Conservation (phyloP, 495 filamentous ascomycete genomes). For the Hyaloscypha finlandica region DNA sequence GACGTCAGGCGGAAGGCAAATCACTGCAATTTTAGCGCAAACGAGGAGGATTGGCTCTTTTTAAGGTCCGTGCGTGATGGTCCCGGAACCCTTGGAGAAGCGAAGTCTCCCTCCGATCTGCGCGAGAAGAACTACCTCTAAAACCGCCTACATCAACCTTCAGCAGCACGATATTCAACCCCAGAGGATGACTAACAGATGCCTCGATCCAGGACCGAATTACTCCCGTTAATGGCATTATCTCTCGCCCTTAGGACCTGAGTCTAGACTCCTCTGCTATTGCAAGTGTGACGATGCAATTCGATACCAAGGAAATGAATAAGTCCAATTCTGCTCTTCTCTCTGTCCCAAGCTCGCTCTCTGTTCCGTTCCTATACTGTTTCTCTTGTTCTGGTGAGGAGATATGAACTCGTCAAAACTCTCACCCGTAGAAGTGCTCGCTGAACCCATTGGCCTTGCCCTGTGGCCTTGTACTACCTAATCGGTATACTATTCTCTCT, state of each 20-base stretch:
- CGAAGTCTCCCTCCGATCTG: too few relatives aligned
- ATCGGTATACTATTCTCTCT: slow-evolving; percentile 12
- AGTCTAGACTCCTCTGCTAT: background rate
- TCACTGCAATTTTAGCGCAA: too few relatives aligned
- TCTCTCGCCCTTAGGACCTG: background rate
- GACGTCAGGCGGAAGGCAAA: too few relatives aligned
- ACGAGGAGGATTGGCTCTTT: too few relatives aligned
- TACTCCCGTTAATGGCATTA: background rate
- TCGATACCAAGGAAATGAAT: background rate
- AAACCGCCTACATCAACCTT: too few relatives aligned
- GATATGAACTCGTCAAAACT: slow-evolving; percentile 5
- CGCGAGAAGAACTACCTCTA: too few relatives aligned
- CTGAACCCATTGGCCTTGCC: slow-evolving; percentile 20
- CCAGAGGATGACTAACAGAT: background rate
- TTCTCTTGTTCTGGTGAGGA: background rate
- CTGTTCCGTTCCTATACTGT: background rate
- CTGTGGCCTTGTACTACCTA: slow-evolving; percentile 18
- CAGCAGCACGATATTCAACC: too few relatives aligned
- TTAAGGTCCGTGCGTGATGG: too few relatives aligned
- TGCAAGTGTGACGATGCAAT: background rate
- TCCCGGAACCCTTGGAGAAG: too few relatives aligned
- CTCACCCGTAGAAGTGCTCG: slow-evolving; percentile 10
- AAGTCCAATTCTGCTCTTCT: background rate
- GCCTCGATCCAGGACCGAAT: background rate
- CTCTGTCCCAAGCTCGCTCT: background rate